phyloP scores from a whole-genome alignment of 495 filamentous ascomycete genomes.

The Penicillium ochrochloron region DNA sequence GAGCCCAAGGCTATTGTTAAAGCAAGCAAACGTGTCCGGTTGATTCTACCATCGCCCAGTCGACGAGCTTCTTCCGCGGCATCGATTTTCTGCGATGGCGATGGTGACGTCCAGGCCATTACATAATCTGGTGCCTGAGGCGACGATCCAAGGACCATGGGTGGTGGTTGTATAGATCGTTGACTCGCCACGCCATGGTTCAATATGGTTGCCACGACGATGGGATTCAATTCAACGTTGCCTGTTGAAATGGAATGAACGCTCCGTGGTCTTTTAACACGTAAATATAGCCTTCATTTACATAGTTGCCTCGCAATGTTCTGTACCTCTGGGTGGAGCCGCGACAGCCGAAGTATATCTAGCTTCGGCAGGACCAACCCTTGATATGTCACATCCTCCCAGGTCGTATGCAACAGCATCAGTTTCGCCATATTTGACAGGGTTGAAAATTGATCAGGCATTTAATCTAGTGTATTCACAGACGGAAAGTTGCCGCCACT shows the following conservation, averaged over 20 bases:
- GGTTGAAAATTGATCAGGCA: neutral
- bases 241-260: neutral
- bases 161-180: neutral
- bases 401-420: neutral
- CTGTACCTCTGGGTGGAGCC: neutral
- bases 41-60: neutral
- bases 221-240: neutral
- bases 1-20: neutral
- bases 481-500: neutral
- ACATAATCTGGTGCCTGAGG: conserved; percentile 8
- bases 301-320: neutral
- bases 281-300: neutral
- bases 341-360: neutral
- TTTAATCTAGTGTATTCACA: neutral
- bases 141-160: conserved; percentile 2
- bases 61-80: neutral
- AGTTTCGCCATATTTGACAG: neutral
- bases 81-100: conserved; percentile 6
- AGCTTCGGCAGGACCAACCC: neutral
- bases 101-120: conserved; percentile 1
- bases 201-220: neutral
- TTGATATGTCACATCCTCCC: neutral
- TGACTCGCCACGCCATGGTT: neutral
- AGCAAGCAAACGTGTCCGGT: neutral
- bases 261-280: neutral